Percentiles rank a stretch among this genome's conserved stretches.
phyloP scores from a whole-genome alignment of 495 filamentous ascomycete species.

The Daldinia childiae region DNA sequence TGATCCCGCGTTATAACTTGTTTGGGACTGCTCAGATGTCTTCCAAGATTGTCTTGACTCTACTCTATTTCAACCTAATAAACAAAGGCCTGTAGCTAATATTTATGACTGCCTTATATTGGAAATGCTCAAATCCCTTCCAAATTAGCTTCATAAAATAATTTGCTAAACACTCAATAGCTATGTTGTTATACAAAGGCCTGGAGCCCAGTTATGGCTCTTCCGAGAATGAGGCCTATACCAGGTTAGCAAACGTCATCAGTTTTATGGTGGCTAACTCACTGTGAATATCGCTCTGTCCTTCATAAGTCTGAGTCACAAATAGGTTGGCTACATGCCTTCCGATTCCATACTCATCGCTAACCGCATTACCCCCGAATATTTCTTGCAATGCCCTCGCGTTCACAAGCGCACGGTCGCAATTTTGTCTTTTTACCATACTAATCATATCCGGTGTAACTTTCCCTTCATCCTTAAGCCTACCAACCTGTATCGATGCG shows the following conservation, averaged over 20 bases:
- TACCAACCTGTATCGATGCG: constrained; percentile 87
- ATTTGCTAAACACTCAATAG: background rate
- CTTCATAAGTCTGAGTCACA: constrained; percentile 97
- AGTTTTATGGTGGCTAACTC: constrained; percentile 52
- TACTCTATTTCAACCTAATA: background rate
- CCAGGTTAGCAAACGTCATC: constrained; percentile 33
- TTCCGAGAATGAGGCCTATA: constrained; percentile 67
- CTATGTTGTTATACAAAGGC: constrained; percentile 58
- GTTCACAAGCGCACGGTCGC: constrained; percentile 85
- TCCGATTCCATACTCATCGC: constrained; percentile 94
- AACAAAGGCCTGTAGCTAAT: too few species aligned
- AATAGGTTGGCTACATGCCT: constrained; percentile 96
- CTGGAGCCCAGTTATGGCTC: constrained; percentile 69
- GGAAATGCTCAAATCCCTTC: background rate
- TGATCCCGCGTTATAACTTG: background rate
- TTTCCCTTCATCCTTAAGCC: constrained; percentile 91
- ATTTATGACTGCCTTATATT: too few species aligned
- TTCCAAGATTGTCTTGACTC: too few species aligned
- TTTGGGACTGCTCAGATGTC: background rate
- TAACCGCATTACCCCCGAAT: constrained; percentile 96
- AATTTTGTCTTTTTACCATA: constrained; percentile 98
- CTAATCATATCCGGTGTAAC: constrained; percentile 95
- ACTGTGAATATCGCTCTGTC: constrained; percentile 96
- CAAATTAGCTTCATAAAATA: background rate
- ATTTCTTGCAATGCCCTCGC: constrained; percentile 88